Evolutionary conservation across 139 green algal species (phyloP).

Genomic region (Micromonas pusilla): DNA sequence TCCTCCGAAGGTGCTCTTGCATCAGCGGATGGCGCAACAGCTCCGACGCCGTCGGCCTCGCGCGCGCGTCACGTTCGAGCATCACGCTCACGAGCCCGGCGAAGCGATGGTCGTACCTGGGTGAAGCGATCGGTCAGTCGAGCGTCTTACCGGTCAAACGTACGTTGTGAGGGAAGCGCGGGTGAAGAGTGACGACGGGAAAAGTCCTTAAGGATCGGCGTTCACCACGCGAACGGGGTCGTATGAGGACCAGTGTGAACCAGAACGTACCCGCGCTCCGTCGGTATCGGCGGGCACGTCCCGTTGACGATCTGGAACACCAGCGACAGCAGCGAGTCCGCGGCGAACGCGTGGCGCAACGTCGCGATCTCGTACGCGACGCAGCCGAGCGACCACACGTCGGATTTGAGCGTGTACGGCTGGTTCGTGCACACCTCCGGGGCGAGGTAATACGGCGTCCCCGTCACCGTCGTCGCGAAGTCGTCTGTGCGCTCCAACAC

Average conservation of each 20-base stretch:
- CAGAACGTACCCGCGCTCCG: too few species aligned
- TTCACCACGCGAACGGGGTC: too few species aligned
- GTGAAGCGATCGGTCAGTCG: too few species aligned
- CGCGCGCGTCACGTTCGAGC: neutral
- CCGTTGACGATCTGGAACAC: constrained; percentile 24
- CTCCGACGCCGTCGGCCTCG: too few species aligned
- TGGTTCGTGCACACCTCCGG: constrained; percentile 31
- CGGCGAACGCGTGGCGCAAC: constrained; percentile 24
- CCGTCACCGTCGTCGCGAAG: constrained; percentile 14
- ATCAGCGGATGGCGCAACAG: neutral
- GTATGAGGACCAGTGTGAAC: too few species aligned
- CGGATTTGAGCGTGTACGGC: constrained; percentile 29
- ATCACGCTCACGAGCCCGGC: neutral
- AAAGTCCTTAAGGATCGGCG: too few species aligned
- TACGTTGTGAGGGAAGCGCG: too few species aligned
- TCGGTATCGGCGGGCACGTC: constrained; percentile 3
- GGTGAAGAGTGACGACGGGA: too few species aligned
- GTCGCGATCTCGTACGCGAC: constrained; percentile 31
- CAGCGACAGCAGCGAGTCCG: constrained; percentile 18
- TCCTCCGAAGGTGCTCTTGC: neutral
- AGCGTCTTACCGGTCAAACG: too few species aligned
- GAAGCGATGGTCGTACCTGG: neutral
- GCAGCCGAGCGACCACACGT: constrained; percentile 31
- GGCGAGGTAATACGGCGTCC: constrained; percentile 25
- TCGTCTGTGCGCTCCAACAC: constrained; percentile 30